Conservation (phyloP, 2,329 filamentous ascomycete genomes). For the Sphaerulina vaccinii region DNA sequence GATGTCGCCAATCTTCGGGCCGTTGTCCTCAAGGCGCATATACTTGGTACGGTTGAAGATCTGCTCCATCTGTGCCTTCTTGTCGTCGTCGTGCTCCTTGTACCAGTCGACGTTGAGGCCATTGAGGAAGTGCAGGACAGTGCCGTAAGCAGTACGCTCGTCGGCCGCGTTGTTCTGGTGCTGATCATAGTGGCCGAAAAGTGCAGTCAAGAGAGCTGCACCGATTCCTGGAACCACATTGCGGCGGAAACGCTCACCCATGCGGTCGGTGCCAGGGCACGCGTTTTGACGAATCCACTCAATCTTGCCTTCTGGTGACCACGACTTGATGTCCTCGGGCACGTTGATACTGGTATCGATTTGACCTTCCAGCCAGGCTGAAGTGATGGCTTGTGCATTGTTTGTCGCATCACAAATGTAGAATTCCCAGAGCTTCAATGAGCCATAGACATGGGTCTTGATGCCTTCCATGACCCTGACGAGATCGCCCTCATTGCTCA, state of each 20-base stretch:
- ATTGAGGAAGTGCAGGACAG: conserved; percentile 64
- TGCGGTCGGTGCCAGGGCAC: conserved; percentile 66
- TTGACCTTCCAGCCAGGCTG: conserved; percentile 67
- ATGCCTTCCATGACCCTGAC: conserved; percentile 78
- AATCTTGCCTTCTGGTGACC: conserved; percentile 59
- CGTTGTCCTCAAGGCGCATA: conserved; percentile 85
- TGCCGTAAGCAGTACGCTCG: conserved; percentile 54
- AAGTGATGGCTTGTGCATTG: conserved; percentile 65
- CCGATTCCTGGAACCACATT: conserved; percentile 66
- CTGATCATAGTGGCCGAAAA: conserved; percentile 68
- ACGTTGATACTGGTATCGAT: conserved; percentile 55
- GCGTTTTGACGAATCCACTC: conserved; percentile 67
- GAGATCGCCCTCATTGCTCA: conserved; percentile 71
- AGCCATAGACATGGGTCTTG: conserved; percentile 74
- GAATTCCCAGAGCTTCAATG: conserved; percentile 86
- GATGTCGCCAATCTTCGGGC: conserved; percentile 81
- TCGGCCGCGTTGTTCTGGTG: conserved; percentile 51
- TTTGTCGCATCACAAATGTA: conserved; percentile 79
- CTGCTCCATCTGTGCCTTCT: conserved; percentile 81
- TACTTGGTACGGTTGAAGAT: conserved; percentile 95
- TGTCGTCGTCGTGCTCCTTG: conserved; percentile 83
- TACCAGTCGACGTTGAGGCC: conserved; percentile 87
- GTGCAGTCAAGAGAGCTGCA: conserved; percentile 65
- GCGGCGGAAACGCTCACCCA: conserved; percentile 78
- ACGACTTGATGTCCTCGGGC: conserved; percentile 54